These are phyloP conservation scores for Fusarium cyanostomum DNA, from an alignment of 2,329 filamentous ascomycete species.

Conservation along the genomic window DNA sequence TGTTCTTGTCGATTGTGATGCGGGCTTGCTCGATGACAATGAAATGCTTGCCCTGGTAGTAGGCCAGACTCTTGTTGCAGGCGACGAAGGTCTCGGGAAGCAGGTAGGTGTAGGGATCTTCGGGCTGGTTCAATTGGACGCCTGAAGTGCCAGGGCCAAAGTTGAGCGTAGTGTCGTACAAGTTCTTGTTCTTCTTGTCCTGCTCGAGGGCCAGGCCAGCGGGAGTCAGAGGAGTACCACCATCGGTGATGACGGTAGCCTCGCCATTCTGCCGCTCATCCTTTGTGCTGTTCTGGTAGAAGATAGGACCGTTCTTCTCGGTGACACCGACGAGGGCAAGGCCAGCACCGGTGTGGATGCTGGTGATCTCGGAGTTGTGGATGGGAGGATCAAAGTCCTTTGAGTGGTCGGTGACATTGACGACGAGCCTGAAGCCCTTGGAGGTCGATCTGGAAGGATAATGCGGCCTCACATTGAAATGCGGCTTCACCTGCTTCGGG, in stretches of 20 bases:
- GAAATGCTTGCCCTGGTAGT: slow-evolving; percentile 52
- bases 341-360: slow-evolving; percentile 56
- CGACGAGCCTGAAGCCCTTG: slow-evolving; percentile 54
- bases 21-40: slow-evolving; percentile 53
- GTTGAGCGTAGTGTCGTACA: slow-evolving; percentile 44
- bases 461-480: slow-evolving; percentile 19
- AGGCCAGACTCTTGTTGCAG: slow-evolving; percentile 54
- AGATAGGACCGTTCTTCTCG: slow-evolving; percentile 45
- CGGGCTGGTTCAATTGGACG: slow-evolving; percentile 44
- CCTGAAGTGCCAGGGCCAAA: slow-evolving; percentile 50
- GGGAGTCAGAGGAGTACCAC: slow-evolving; percentile 51
- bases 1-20: slow-evolving; percentile 35
- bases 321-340: slow-evolving; percentile 51
- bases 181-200: slow-evolving; percentile 46
- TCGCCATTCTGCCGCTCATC: slow-evolving; percentile 44
- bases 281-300: slow-evolving; percentile 61
- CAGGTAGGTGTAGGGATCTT: slow-evolving; percentile 39
- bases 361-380: slow-evolving; percentile 52
- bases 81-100: slow-evolving; percentile 53
- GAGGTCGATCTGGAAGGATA: slow-evolving; percentile 31
- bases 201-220: slow-evolving; percentile 47
- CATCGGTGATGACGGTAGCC: slow-evolving; percentile 53
- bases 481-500: slow-evolving; percentile 9
- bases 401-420: slow-evolving; percentile 55
- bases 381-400: slow-evolving; percentile 54